Base-by-base conservation (phyloP, 1,284 basidiomycete species). In the Ceratobasidium sp. region DNA sequence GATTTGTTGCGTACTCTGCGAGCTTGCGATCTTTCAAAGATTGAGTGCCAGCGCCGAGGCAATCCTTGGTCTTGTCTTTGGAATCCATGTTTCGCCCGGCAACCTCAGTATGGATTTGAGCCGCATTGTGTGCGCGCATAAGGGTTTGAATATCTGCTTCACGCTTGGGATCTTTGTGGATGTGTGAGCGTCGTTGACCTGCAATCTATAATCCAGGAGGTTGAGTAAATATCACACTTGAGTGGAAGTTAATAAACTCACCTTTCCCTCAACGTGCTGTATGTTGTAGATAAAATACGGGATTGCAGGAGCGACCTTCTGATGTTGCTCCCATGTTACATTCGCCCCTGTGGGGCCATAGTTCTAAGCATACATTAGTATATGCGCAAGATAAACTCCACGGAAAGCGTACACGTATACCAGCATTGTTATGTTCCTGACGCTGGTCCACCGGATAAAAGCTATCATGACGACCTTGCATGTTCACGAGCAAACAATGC, bases 161-260 rank as follows among this genome's bases (percentile, higher is more conserved):
- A 23, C n/a, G 58, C 36, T 60, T 60, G 6, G 58, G 58, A 14
- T 60, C 58, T 23, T 60, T 60, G 38, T 60, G 58, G 11, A 60
- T 60, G 44, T 60, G 58, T 23, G 36, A 60, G 0, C 38, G 40
- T 3, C 2, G 23, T 21, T 21, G 36, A 3, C 58, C 58, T 6
- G 18, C 3, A 25, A 60, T 28, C 58, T 60, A 60, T 1, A 42
- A n/a, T n/a, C n/a, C 3, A 38, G 11, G 16, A 14, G 21, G 18
- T 16, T 1, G 5, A 44, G 42, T 44, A 44, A 23, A 38, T n/a
- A n/a, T n/a, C n/a, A n/a, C n/a, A n/a, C n/a, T 5, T 30, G 5
- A 9, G 18, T n/a, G 30, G 6, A 33, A 33, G n/a, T n/a, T 33
- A 33, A 6, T 16, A 30, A 9, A 36, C 30, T 56, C 21, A 42